Conservation (phyloP, 768 basidiomycete genomes). For the Hygrocybe punicea region DNA sequence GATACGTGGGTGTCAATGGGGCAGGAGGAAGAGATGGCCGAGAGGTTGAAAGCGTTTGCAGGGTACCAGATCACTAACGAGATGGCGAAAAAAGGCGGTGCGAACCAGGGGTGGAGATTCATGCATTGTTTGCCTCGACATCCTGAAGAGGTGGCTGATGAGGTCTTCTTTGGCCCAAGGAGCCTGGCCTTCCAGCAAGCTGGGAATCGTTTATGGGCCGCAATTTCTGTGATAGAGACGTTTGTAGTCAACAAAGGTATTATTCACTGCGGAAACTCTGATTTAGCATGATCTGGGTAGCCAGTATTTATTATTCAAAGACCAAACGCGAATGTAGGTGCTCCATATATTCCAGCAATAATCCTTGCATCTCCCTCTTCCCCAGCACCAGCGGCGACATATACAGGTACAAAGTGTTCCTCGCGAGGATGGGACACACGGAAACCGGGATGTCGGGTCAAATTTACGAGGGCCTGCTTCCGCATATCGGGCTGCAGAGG, state of each 20-base stretch:
- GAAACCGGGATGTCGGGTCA: constrained; percentile 61
- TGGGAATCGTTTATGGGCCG: constrained; percentile 97
- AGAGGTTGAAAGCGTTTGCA: constrained; percentile 78
- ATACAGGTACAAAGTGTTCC: constrained; percentile 80
- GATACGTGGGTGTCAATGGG: constrained; percentile 99
- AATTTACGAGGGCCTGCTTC: constrained; percentile 50
- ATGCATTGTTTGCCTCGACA: constrained; percentile 95
- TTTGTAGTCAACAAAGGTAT: constrained; percentile 16
- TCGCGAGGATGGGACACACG: constrained; percentile 67
- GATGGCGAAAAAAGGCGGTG: constrained; percentile 76
- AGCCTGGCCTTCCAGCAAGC: constrained; percentile 92
- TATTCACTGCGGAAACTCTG: no score
- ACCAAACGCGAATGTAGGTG: constrained; percentile 66
- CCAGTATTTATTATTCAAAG: no score
- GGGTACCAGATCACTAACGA: constrained; percentile 94
- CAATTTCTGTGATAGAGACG: constrained; percentile 86
- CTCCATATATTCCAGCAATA: constrained; percentile 52
- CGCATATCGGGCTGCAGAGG: constrained; percentile 46
- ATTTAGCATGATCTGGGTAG: no score
- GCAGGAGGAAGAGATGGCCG: constrained; percentile 89
- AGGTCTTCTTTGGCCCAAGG: constrained; percentile 90
- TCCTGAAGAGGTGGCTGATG: constrained; percentile 90
- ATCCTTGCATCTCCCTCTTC: constrained; percentile 51
- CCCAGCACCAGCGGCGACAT: constrained; percentile 72
- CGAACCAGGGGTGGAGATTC: constrained; percentile 88